phyloP scores from a whole-genome alignment of 768 basidiomycete species.

The Rhodotorula kratochvilovae region DNA sequence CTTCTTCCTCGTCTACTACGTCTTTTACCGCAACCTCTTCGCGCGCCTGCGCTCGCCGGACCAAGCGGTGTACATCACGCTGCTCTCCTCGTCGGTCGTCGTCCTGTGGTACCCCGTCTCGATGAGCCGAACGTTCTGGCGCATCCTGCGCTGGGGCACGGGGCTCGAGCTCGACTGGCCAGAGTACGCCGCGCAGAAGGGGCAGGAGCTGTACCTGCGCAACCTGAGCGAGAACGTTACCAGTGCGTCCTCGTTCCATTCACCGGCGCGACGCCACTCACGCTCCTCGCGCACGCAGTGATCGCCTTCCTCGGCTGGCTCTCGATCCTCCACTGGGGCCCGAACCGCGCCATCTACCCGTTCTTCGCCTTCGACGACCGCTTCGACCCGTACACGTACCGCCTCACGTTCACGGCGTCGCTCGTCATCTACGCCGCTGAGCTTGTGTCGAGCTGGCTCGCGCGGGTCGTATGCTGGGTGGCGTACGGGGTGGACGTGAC shows the following conservation, averaged over 20 bases:
- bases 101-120: slow-evolving; percentile 50
- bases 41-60: slow-evolving; percentile 49
- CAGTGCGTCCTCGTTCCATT: slow-evolving; percentile 40
- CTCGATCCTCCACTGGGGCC: slow-evolving; percentile 48
- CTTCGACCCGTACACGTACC: slow-evolving; percentile 51
- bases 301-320: slow-evolving; percentile 47
- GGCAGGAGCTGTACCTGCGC: slow-evolving; percentile 47
- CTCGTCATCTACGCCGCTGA: slow-evolving; percentile 50
- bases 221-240: slow-evolving; percentile 52
- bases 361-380: slow-evolving; percentile 50
- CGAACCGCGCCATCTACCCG: slow-evolving; percentile 51
- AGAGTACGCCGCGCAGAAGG: slow-evolving; percentile 44
- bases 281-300: slow-evolving; percentile 1
- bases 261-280: background rate
- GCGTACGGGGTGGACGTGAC: slow-evolving; percentile 49
- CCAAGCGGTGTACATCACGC: slow-evolving; percentile 47
- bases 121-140: slow-evolving; percentile 48
- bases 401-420: slow-evolving; percentile 50
- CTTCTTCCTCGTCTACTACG: slow-evolving; percentile 41
- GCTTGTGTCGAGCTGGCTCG: slow-evolving; percentile 48
- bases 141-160: slow-evolving; percentile 45
- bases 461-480: slow-evolving; percentile 45
- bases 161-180: slow-evolving; percentile 48
- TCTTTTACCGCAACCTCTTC: slow-evolving; percentile 45
- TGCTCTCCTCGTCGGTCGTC: slow-evolving; percentile 46